phyloP scores from a whole-genome alignment of 371 early-diverging fungal genomes.

The Choanephora cucurbitarum region DNA sequence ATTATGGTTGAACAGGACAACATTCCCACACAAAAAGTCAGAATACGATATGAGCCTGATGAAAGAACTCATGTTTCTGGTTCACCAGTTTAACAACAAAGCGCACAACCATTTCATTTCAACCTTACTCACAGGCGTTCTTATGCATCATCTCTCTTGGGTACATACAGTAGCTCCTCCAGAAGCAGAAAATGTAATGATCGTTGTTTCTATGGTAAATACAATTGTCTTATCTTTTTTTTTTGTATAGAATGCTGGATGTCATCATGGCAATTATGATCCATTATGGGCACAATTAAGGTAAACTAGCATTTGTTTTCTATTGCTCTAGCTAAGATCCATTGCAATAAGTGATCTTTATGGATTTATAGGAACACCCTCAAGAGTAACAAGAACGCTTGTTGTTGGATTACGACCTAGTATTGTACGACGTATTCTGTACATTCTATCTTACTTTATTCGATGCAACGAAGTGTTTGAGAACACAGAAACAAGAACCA shows the following conservation, averaged over 20 bases:
- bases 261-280: conserved; percentile 61
- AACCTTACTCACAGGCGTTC: conserved; percentile 54
- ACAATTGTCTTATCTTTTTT: neutral
- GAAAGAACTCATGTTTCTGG: conserved; percentile 50
- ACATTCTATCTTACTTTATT: conserved; percentile 63
- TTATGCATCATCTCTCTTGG: conserved; percentile 66
- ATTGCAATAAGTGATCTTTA: conserved; percentile 52
- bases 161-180: conserved; percentile 65
- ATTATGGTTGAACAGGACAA: conserved; percentile 67
- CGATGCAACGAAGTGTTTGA: conserved; percentile 70
- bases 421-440: conserved; percentile 58
- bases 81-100: conserved; percentile 48
- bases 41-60: conserved; percentile 52
- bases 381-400: conserved; percentile 58
- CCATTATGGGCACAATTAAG: conserved; percentile 72
- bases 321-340: too few relatives aligned
- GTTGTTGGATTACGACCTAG: conserved; percentile 57
- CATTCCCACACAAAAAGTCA: conserved; percentile 58
- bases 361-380: conserved; percentile 59
- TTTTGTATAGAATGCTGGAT: conserved; percentile 30
- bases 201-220: neutral
- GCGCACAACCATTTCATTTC: conserved; percentile 51
- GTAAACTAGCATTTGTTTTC: conserved; percentile 25
- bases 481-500: conserved; percentile 42
- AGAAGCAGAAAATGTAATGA: conserved; percentile 36